Evolutionary conservation across 1,284 basidiomycete genomes (phyloP).

Genomic region (Porogramme epimiltina): DNA sequence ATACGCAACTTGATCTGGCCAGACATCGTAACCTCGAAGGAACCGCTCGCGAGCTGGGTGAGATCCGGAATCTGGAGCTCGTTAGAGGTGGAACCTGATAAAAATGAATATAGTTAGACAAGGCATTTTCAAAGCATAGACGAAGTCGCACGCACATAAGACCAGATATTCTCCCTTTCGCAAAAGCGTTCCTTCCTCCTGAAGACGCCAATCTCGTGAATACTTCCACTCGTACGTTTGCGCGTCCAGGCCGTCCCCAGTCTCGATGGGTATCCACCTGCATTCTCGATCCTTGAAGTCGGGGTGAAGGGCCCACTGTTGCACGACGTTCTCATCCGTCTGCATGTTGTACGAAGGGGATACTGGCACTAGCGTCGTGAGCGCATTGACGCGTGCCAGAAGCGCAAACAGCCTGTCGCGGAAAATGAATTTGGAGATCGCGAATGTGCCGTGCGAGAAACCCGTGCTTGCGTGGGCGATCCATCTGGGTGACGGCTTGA

Average conservation of each 20-base stretch:
- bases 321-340: constrained; percentile 25
- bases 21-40: constrained; percentile 24
- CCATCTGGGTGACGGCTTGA: constrained; percentile 22
- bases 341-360: constrained; percentile 22
- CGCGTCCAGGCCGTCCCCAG: constrained; percentile 22
- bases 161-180: constrained; percentile 18
- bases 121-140: background rate
- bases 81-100: constrained; percentile 27
- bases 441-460: constrained; percentile 27
- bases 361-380: constrained; percentile 30
- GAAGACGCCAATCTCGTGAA: constrained; percentile 15
- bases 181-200: constrained; percentile 4
- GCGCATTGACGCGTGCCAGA: constrained; percentile 28
- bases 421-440: constrained; percentile 26
- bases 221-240: constrained; percentile 24
- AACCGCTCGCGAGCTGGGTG: constrained; percentile 17
- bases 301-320: constrained; percentile 20
- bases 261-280: constrained; percentile 6
- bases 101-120: background rate
- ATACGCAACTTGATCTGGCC: constrained; percentile 22
- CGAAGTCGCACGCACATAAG: constrained; percentile 16
- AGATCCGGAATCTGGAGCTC: constrained; percentile 21
- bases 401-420: constrained; percentile 23
- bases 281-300: constrained; percentile 13
- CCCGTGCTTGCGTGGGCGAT: constrained; percentile 18